Base-by-base conservation (phyloP, 1,139 yeast genomes). In the Meyerozyma smithsonii region DNA sequence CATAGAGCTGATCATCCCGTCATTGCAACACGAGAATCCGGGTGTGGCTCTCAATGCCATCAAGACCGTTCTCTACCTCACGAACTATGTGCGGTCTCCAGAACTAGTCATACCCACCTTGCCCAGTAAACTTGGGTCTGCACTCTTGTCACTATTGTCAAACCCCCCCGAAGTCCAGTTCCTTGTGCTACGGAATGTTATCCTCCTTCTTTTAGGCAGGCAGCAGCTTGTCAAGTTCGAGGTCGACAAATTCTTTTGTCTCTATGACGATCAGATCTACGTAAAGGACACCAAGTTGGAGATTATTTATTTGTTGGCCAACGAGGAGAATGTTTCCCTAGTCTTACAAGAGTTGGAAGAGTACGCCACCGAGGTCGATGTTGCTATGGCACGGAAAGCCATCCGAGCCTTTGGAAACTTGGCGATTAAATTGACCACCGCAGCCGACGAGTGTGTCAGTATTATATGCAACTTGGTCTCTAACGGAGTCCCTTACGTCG, bases 261-360 rank as follows among this genome's bases (percentile, higher is more conserved):
- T 81, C 46, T 86, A 78, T 52, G 84, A 84, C 54, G 97, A 90
- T 57, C 94, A 95, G 0, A 80, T 86, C 17, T 92, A 85, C 56
- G 83, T 92, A 54, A 88, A 89, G 58, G 94, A 89, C 51, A 86
- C 97, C 8, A 90, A 92, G 54, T 68, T 92, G 36, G 97, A 90
- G 55, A 84, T 92, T 42, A 79, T 90, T 21, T 88, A 85, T 52
- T 64, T 88, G 26, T 64, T 90, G 36, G 95, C 97, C 1, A 75
- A 78, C 48, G 82, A 79, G 42, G 48, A 58, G 2, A 88, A 85
- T 47, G 72, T 84, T 36, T 67, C 65, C 10, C 65, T 72, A 19
- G 92, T 90, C 1, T 62, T 89, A 36, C 66, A 79, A 19, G 97
- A 90, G 55, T 62, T 90, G 35, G 85, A 82, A 48, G 95, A 86